Base-by-base conservation (phyloP, 345 rosid species). In the Acer campestre region DNA sequence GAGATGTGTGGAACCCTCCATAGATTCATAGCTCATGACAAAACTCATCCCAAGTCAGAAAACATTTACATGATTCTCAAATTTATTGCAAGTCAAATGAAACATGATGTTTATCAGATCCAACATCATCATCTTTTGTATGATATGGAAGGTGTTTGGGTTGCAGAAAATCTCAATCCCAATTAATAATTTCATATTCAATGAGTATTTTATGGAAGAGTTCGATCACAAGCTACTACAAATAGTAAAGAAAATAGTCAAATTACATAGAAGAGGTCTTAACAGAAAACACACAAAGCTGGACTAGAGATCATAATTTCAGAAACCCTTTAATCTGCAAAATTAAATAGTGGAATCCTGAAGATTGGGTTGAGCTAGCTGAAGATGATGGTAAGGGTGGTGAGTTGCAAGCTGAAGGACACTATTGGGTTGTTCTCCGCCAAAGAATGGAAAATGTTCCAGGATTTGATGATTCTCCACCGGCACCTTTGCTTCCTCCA, bases 281-380 rank as follows among this genome's bases (percentile, higher is more conserved):
- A 9, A 53, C 4, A 8, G 27, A 51, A 38, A 48, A 48, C 61
- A 48, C 61, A 63, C 29, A 13, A 27, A 17, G 51, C 51, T 46
- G 42, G 38, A 61, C n/a, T 40, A 22, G 38, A 61, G 18, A 29
- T 55, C 74, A 31, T 53, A 71, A 27, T 10, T 42, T 73, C 17
- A 25, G 23, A 23, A 22, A 44, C 51, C 0, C 14, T 13, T 11
- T n/a, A 4, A n/a, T 61, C 67, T 61, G 66, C 67, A 59, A 48
- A 48, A 59, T 61, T 74, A 74, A 67, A 81, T 27, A 56, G 44
- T 74, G 22, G 83, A 75, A 53, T 81, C 82, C 66, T 84, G 84
- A 66, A 85, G 88, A 74, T 74, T 87, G 77, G 97, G 94, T 80
- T 92, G 95, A 78, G 90, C 90, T 53, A 89, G 94, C 86, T 92